A percentile compares a stretch with the other conserved stretches of the same genome.
These are phyloP conservation scores for Crepidotus variabilis DNA, from an alignment of 768 basidiomycete species.

Conservation along the genomic window DNA sequence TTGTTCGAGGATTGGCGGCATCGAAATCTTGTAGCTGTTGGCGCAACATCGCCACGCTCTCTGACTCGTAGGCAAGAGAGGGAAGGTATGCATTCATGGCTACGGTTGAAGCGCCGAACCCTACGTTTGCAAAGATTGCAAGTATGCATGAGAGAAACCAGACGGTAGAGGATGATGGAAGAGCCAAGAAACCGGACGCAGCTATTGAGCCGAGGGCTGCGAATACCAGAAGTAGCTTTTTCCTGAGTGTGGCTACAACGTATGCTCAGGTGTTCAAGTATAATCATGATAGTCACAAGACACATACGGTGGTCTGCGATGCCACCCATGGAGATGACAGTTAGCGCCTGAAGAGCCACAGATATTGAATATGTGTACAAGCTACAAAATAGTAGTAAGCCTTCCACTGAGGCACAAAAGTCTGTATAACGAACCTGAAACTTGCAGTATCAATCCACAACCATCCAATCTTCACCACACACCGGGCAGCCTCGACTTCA, in stretches of 20 bases:
- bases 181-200: slow-evolving; percentile 65
- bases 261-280: slow-evolving; percentile 5
- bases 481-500: slow-evolving; percentile 42
- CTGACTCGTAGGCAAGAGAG: slow-evolving; percentile 59
- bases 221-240: slow-evolving; percentile 72
- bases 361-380: slow-evolving; percentile 86
- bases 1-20: slow-evolving; percentile 6
- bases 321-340: slow-evolving; percentile 90
- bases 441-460: slow-evolving; percentile 88
- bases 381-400: slow-evolving; percentile 32
- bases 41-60: slow-evolving; percentile 47
- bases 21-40: slow-evolving; percentile 21
- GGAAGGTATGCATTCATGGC: slow-evolving; percentile 92
- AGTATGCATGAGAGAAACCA: slow-evolving; percentile 71
- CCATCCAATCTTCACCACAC: slow-evolving; percentile 82
- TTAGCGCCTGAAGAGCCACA: slow-evolving; percentile 88
- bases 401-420: background rate
- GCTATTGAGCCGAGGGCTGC: slow-evolving; percentile 68
- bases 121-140: slow-evolving; percentile 76
- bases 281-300: background rate
- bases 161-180: slow-evolving; percentile 66
- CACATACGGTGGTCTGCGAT: slow-evolving; percentile 86
- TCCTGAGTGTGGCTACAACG: slow-evolving; percentile 57
- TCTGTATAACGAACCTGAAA: slow-evolving; percentile 60
- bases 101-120: slow-evolving; percentile 83